These are phyloP conservation scores for Westerdykella sp. DNA, from an alignment of 2,329 filamentous ascomycete species.

Conservation along the genomic window DNA sequence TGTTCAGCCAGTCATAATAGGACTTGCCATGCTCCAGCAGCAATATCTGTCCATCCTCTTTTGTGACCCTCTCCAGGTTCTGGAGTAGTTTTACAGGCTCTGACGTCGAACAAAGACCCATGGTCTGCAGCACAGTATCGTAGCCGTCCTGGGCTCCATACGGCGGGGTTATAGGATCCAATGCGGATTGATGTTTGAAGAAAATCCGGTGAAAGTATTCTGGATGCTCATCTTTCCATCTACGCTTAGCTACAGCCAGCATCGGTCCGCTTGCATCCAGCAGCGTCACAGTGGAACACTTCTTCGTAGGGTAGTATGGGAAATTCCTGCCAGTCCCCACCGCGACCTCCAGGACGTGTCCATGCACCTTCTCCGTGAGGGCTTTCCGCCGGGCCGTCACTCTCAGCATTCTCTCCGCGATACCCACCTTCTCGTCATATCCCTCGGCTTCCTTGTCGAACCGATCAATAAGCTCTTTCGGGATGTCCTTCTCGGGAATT, in stretches of 20 bases:
- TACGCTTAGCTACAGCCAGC: conserved; percentile 44
- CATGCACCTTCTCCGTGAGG: conserved; percentile 37
- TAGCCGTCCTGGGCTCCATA: conserved; percentile 39
- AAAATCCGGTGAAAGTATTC: conserved; percentile 34
- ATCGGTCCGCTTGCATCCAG: conserved; percentile 45
- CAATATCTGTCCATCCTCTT: conserved; percentile 41
- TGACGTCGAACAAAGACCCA: conserved; percentile 47
- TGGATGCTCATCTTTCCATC: conserved; percentile 41
- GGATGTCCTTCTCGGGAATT: conserved; percentile 23
- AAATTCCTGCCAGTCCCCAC: conserved; percentile 47
- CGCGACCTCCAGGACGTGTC: conserved; percentile 46
- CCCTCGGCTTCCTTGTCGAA: conserved; percentile 42
- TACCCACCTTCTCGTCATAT: conserved; percentile 45
- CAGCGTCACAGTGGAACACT: conserved; percentile 41
- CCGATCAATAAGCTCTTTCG: conserved; percentile 39
- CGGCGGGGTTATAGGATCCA: conserved; percentile 40
- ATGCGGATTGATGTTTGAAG: conserved; percentile 42
- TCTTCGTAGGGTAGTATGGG: conserved; percentile 39
- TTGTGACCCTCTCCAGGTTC: conserved; percentile 40
- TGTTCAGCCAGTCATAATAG: conserved; percentile 45
- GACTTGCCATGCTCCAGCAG: conserved; percentile 48
- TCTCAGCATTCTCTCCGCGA: conserved; percentile 40
- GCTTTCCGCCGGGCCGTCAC: conserved; percentile 37
- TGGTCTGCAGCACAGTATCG: conserved; percentile 48
- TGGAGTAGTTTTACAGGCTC: conserved; percentile 40